phyloP scores from a whole-genome alignment of 768 basidiomycete genomes.

The Mycena sanguinolenta region DNA sequence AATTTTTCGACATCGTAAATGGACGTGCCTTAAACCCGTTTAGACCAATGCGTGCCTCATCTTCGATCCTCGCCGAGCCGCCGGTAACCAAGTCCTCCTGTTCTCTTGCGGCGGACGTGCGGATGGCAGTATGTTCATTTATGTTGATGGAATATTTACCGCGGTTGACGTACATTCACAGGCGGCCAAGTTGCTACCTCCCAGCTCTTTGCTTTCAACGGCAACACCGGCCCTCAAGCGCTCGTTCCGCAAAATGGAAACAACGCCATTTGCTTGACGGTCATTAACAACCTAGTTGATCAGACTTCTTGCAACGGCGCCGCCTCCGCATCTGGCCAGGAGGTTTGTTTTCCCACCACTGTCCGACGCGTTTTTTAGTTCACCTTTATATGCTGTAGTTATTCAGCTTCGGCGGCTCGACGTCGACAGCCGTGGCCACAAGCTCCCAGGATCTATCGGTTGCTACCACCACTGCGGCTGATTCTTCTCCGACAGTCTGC shows the following conservation, averaged over 20 bases:
- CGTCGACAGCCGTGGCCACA: not conserved
- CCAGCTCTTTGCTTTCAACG: slow-evolving; percentile 41
- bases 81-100: slow-evolving; percentile 42
- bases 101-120: slow-evolving; percentile 45
- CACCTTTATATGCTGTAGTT: slow-evolving; percentile 17
- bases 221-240: slow-evolving; percentile 34
- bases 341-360: slow-evolving; percentile 20
- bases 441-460: not conserved
- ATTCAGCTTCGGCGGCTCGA: slow-evolving; percentile 38
- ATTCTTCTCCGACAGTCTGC: slow-evolving; percentile 9
- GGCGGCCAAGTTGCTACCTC: slow-evolving; percentile 37
- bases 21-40: not conserved
- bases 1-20: too few relatives aligned
- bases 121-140: slow-evolving; percentile 38
- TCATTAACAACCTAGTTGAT: slow-evolving; percentile 34
- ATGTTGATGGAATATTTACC: not conserved
- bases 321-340: slow-evolving; percentile 30
- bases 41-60: slow-evolving; percentile 43
- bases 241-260: slow-evolving; percentile 38
- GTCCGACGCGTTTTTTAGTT: not conserved
- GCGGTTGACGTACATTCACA: not conserved
- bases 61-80: slow-evolving; percentile 35
- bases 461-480: slow-evolving; percentile 9
- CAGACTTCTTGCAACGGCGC: slow-evolving; percentile 36
- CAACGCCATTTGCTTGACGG: slow-evolving; percentile 34